Conservation (phyloP, 2,329 filamentous ascomycete genomes). For the Fusarium humuli region DNA sequence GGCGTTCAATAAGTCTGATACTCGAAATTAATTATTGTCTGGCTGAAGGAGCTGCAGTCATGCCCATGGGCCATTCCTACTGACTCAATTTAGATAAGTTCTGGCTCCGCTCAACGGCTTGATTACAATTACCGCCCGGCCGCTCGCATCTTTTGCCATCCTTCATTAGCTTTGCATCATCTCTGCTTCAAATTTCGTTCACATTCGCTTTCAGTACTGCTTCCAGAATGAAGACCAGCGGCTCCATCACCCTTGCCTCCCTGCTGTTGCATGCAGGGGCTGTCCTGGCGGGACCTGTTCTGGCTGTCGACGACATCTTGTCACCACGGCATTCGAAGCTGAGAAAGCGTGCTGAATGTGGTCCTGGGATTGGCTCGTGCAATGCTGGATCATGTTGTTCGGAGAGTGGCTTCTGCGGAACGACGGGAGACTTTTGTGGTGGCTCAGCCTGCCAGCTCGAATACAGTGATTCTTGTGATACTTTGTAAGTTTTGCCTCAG, state of each 20-base stretch:
- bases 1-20: conserved; percentile 18
- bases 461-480: conserved; percentile 56
- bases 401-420: conserved; percentile 54
- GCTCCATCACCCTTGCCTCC: conserved; percentile 28
- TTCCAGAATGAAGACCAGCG: conserved; percentile 35
- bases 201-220: background rate
- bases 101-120: conserved; percentile 21
- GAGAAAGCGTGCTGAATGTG: conserved; percentile 48
- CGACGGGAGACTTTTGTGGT: conserved; percentile 49
- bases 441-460: conserved; percentile 55
- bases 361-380: conserved; percentile 52
- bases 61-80: conserved; percentile 4
- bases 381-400: conserved; percentile 52
- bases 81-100: conserved; percentile 41
- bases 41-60: conserved; percentile 22
- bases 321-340: conserved; percentile 28
- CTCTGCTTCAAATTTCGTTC: background rate
- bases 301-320: conserved; percentile 24
- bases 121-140: conserved; percentile 13
- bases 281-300: conserved; percentile 37
- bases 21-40: conserved; percentile 4
- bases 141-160: conserved; percentile 28
- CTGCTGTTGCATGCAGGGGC: conserved; percentile 33
- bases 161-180: conserved; percentile 1
- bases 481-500: conserved; percentile 51